Percentiles rank a stretch among this genome's conserved stretches.
Evolutionary conservation across 768 basidiomycete species (phyloP).

Genomic region (Kwoniella europaea): DNA sequence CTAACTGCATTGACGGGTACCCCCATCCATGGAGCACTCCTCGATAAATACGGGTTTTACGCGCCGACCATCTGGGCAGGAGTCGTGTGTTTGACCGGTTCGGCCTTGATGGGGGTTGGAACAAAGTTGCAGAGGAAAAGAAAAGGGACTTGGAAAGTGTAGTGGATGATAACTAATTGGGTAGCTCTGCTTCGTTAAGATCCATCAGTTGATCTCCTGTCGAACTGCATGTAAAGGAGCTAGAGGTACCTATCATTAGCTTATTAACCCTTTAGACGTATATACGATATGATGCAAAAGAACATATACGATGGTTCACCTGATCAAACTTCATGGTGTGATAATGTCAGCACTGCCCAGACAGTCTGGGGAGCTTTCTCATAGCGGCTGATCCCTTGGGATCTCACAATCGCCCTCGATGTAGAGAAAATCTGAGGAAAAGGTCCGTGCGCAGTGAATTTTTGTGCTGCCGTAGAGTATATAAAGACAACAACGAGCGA

Average conservation of each 20-base stretch:
- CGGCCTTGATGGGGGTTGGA: conserved; percentile 11
- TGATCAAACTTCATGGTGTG: too few relatives aligned
- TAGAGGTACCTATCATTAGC: too few relatives aligned
- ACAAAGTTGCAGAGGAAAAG: conserved; percentile 10
- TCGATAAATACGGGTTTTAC: conserved; percentile 42
- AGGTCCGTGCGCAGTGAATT: background rate
- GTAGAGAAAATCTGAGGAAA: background rate
- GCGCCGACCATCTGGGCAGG: conserved; percentile 38
- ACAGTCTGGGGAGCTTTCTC: too few relatives aligned
- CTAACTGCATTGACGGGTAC: conserved; percentile 48
- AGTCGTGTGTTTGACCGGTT: conserved; percentile 20
- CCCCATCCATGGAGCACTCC: conserved; percentile 53
- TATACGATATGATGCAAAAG: too few relatives aligned
- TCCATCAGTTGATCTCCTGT: background rate
- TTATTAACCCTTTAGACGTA: too few relatives aligned
- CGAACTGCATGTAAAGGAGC: too few relatives aligned
- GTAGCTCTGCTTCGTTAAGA: background rate
- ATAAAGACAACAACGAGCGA: background rate
- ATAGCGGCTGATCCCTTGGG: too few relatives aligned
- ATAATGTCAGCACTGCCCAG: too few relatives aligned
- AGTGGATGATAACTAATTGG: background rate
- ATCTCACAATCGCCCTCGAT: too few relatives aligned
- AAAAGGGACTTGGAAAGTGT: conserved; percentile 43
- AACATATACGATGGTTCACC: too few relatives aligned
- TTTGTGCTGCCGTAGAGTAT: background rate